Evolutionary conservation across 2,329 filamentous ascomycete genomes (phyloP).

Genomic region (Huntiella savannae): DNA sequence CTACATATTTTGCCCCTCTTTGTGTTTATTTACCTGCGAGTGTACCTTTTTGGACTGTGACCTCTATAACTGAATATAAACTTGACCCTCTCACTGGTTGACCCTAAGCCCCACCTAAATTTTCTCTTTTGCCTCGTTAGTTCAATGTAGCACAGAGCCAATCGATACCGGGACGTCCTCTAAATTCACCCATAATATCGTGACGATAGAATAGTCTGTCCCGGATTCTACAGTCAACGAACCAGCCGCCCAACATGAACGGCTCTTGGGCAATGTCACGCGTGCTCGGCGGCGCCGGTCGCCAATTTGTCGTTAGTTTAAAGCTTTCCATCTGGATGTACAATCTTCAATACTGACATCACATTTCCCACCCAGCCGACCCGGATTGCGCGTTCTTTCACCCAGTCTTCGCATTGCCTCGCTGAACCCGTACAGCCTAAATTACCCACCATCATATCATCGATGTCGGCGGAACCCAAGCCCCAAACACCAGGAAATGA

Average conservation of each 20-base stretch:
- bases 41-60: not conserved
- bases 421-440: not conserved
- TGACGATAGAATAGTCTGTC: too few species aligned
- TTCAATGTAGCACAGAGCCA: not conserved
- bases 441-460: not conserved
- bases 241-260: too few species aligned
- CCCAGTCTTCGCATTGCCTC: not conserved
- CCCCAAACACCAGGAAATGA: not conserved
- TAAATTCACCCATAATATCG: too few species aligned
- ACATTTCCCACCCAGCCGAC: too few species aligned
- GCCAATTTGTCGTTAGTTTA: too few species aligned
- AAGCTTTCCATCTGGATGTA: too few species aligned
- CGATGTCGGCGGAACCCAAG: not conserved
- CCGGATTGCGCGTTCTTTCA: too few species aligned
- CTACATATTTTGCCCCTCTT: not conserved
- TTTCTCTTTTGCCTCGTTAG: constrained; percentile 1
- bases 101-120: not conserved
- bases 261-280: too few species aligned
- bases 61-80: not conserved
- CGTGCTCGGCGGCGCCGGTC: too few species aligned
- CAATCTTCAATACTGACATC: too few species aligned
- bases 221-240: too few species aligned
- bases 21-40: not conserved
- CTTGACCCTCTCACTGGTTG: not conserved
- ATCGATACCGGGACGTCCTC: too few species aligned